Percentiles rank a stretch among this genome's conserved stretches.
Conservation (phyloP, 768 basidiomycete species). For the Suillus subluteus region DNA sequence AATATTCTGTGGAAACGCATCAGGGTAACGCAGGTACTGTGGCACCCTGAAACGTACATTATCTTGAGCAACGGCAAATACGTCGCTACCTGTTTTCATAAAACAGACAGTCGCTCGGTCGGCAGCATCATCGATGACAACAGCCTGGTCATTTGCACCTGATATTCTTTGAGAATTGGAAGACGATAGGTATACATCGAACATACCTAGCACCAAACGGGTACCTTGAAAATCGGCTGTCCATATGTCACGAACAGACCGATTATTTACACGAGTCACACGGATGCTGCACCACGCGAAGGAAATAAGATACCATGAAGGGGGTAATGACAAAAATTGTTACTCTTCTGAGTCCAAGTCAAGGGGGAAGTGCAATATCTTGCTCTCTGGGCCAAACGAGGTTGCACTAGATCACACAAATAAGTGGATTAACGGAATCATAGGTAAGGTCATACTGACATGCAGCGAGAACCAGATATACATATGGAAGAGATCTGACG, state of each 20-base stretch:
- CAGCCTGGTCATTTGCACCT: constrained; percentile 59
- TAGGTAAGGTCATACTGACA: constrained; percentile 41
- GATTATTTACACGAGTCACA: constrained; percentile 38
- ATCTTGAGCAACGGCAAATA: constrained; percentile 60
- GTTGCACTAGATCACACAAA: constrained; percentile 47
- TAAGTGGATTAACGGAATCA: constrained; percentile 5
- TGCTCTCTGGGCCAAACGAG: constrained; percentile 56
- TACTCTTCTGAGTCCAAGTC: constrained; percentile 46
- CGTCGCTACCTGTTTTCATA: constrained; percentile 62
- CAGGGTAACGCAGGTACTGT: not conserved
- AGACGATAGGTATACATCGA: not conserved
- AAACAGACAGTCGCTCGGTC: constrained; percentile 35
- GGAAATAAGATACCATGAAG: constrained; percentile 5
- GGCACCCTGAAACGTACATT: constrained; percentile 39
- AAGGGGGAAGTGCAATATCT: constrained; percentile 47
- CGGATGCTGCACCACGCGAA: constrained; percentile 16
- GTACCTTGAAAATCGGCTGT: constrained; percentile 51
- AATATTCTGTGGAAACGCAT: constrained; percentile 39
- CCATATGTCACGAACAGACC: constrained; percentile 57
- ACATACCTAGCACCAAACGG: constrained; percentile 56
- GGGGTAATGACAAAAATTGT: constrained; percentile 14
- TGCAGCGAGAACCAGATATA: constrained; percentile 47
- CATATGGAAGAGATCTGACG: constrained; percentile 57
- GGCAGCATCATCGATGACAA: constrained; percentile 57
- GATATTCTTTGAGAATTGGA: constrained; percentile 2